Conservation (phyloP, 805 yeast genomes). For the Ogataea angusta region DNA sequence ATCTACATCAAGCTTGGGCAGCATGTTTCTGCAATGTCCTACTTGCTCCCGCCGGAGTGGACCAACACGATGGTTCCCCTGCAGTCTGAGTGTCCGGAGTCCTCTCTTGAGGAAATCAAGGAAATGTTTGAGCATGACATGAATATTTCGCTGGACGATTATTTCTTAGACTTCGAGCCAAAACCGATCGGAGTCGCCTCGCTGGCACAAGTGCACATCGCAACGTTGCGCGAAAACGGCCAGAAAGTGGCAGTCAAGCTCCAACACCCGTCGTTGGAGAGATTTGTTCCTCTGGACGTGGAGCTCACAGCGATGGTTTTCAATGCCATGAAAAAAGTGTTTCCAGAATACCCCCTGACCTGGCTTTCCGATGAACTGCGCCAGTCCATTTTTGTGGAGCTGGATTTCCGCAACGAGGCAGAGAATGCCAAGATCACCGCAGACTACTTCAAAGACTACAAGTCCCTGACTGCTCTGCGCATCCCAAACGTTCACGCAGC, state of each 20-base stretch:
- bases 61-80: constrained; percentile 89
- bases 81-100: constrained; percentile 86
- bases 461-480: constrained; percentile 66
- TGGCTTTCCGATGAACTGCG: constrained; percentile 97
- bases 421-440: constrained; percentile 70
- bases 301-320: constrained; percentile 75
- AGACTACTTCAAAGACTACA: constrained; percentile 57
- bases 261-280: constrained; percentile 85
- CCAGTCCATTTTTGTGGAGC: constrained; percentile 81
- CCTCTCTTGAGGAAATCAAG: constrained; percentile 65
- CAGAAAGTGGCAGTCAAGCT: constrained; percentile 84
- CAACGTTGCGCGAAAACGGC: constrained; percentile 53
- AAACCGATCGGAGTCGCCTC: constrained; percentile 94
- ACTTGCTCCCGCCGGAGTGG: constrained; percentile 91
- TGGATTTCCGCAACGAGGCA: constrained; percentile 87
- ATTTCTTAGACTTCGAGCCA: constrained; percentile 63
- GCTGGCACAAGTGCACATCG: constrained; percentile 92
- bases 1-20: constrained; percentile 93
- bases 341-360: constrained; percentile 89
- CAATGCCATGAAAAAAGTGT: constrained; percentile 64
- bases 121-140: constrained; percentile 67
- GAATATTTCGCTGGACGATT: constrained; percentile 55
- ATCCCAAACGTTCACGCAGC: constrained; percentile 74
- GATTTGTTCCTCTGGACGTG: constrained; percentile 89
- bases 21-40: constrained; percentile 89